phyloP scores from a whole-genome alignment of 371 early-diverging fungal genomes.

The Conidiobolus incongruus region DNA sequence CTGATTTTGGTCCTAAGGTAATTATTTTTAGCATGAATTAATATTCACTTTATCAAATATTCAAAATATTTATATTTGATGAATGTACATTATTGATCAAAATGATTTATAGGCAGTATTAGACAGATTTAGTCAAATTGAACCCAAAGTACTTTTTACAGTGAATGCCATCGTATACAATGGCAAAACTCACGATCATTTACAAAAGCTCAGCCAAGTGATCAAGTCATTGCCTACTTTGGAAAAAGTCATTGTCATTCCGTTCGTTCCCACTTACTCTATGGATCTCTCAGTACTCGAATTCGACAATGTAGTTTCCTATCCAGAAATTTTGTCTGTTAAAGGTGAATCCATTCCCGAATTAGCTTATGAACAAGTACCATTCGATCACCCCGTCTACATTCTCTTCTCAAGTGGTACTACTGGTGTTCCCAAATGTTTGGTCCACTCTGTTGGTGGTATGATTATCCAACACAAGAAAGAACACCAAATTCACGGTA shows the following conservation, averaged over 20 bases:
- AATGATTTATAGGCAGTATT: constrained; percentile 71
- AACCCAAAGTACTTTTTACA: constrained; percentile 82
- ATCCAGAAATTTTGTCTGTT: background rate
- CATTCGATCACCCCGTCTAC: constrained; percentile 85
- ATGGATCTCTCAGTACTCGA: constrained; percentile 15
- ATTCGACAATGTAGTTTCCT: constrained; percentile 10
- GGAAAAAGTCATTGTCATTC: constrained; percentile 50
- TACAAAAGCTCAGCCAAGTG: constrained; percentile 52
- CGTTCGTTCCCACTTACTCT: constrained; percentile 22
- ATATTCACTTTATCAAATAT: background rate
- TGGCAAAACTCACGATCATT: constrained; percentile 59
- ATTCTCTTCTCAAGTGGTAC: constrained; percentile 96
- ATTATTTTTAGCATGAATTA: constrained; percentile 3
- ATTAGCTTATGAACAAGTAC: constrained; percentile 54
- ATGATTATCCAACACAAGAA: constrained; percentile 79
- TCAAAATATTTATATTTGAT: no score
- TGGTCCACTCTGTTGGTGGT: constrained; percentile 90
- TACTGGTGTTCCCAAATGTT: constrained; percentile 88
- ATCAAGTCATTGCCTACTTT: constrained; percentile 17
- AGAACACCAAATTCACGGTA: constrained; percentile 77
- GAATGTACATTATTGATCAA: no score
- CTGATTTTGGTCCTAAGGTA: constrained; percentile 80
- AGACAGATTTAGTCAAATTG: constrained; percentile 86
- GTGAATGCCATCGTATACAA: constrained; percentile 78
- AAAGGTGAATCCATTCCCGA: no score